Conservation (phyloP, 441 rosid species). For the Corymbia calophylla region DNA sequence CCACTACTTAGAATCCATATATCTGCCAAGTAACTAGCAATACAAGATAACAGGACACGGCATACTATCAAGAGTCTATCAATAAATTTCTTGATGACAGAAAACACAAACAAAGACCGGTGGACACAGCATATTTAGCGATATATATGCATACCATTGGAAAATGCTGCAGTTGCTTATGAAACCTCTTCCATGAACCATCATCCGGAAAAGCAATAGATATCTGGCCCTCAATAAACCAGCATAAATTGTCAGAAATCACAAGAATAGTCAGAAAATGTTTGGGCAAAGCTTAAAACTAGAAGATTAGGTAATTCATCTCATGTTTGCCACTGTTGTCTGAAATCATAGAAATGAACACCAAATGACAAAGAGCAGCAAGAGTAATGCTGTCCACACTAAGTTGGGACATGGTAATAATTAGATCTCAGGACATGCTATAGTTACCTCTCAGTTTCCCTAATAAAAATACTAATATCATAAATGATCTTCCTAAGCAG, state of each 20-base stretch:
- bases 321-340: not conserved
- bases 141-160: constrained; percentile 47
- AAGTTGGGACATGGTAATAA: not conserved
- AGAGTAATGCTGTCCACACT: not conserved
- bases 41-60: not conserved
- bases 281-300: not conserved
- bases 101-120: not conserved
- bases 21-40: not conserved
- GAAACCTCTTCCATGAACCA: constrained; percentile 97
- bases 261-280: not conserved
- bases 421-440: not conserved
- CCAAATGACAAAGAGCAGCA: constrained; percentile 2
- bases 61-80: not conserved
- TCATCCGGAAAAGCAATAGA: constrained; percentile 98
- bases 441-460: not conserved
- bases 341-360: not conserved
- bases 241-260: not conserved
- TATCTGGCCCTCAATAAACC: constrained; percentile 36
- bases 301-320: not conserved
- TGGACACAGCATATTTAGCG: not conserved
- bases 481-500: not conserved
- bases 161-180: constrained; percentile 92
- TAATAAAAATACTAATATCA: not conserved
- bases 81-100: not conserved
- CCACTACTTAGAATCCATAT: not conserved